Evolutionary conservation across 2,329 filamentous ascomycete genomes (phyloP).

Genomic region (Pestalotiopsis sp.): DNA sequence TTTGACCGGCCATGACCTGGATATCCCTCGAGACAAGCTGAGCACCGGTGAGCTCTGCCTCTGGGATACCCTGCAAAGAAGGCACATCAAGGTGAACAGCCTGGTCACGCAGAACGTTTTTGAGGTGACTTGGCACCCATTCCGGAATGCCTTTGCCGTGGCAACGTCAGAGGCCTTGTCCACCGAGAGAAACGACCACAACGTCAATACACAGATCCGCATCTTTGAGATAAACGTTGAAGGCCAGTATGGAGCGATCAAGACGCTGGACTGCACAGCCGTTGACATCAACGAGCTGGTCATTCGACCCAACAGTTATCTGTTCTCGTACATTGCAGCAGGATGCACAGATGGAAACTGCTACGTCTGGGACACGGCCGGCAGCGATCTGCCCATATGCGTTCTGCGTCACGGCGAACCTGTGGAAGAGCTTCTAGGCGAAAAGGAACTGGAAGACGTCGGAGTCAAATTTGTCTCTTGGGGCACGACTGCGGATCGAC

Average conservation of each 20-base stretch:
- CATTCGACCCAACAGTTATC: constrained; percentile 53
- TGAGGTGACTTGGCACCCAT: constrained; percentile 64
- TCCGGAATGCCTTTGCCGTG: constrained; percentile 51
- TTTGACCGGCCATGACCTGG: constrained; percentile 49
- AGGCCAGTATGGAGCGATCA: constrained; percentile 44
- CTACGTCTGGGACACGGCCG: constrained; percentile 63
- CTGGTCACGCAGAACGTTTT: constrained; percentile 62
- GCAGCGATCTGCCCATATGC: constrained; percentile 56
- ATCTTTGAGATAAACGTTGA: constrained; percentile 43
- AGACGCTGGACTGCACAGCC: constrained; percentile 59
- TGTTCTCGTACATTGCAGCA: constrained; percentile 56
- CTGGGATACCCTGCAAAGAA: constrained; percentile 51
- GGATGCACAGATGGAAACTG: constrained; percentile 62
- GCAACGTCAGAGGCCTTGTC: constrained; percentile 55
- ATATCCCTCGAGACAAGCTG: constrained; percentile 59
- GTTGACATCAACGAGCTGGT: constrained; percentile 64
- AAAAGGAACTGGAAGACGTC: constrained; percentile 56
- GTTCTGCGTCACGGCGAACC: constrained; percentile 51
- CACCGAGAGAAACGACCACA: constrained; percentile 39
- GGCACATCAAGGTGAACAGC: constrained; percentile 48
- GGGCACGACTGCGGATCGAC: constrained; percentile 55
- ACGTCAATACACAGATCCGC: constrained; percentile 56
- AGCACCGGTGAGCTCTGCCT: constrained; percentile 61
- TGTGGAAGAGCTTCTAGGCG: constrained; percentile 37
- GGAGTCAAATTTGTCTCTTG: constrained; percentile 66